Evolutionary conservation across 345 rosid genomes (phyloP).

Genomic region (Melaleuca alternifolia): DNA sequence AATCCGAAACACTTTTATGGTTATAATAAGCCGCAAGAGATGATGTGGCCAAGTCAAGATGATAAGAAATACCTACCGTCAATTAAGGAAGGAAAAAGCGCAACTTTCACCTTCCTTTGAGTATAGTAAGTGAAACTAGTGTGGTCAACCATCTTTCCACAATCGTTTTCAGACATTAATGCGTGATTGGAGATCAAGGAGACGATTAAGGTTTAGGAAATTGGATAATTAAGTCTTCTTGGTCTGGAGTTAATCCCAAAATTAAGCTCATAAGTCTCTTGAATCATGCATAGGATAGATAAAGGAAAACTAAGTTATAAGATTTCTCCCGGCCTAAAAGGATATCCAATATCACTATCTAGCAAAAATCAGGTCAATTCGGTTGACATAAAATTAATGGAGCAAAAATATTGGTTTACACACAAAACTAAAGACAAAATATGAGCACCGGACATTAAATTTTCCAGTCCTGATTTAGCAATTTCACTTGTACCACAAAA

Average conservation of each 20-base stretch:
- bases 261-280: not conserved
- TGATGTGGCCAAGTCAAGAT: not conserved
- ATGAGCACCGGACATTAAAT: not conserved
- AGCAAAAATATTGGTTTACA: not conserved
- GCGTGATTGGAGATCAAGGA: not conserved
- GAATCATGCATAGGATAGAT: not conserved
- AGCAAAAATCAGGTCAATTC: no score
- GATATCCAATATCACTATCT: not conserved
- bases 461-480: not conserved
- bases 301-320: not conserved
- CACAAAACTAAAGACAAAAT: not conserved
- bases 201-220: not conserved
- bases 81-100: no score
- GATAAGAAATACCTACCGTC: no score
- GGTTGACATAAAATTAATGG: not conserved
- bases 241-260: not conserved
- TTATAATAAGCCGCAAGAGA: no score
- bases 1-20: no score
- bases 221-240: not conserved
- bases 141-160: not conserved
- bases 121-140: not conserved
- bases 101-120: no score
- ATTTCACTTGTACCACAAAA: not conserved
- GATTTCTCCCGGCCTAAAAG: not conserved
- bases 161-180: not conserved